Conservation (phyloP, 208 protist genomes). For the Acanthamoeba healyi region DNA sequence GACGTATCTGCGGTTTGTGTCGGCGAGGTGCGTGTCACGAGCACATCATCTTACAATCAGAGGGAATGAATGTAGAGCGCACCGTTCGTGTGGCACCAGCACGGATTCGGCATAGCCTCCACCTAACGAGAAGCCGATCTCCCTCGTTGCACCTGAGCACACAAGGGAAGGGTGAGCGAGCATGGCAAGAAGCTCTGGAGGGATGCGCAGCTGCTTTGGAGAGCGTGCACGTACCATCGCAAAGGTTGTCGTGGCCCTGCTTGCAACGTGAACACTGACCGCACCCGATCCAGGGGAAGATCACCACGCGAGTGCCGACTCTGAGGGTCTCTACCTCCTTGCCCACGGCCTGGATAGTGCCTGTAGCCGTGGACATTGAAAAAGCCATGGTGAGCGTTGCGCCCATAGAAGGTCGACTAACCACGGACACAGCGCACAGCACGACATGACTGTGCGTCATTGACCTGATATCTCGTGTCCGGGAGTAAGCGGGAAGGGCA, state of each 20-base stretch:
- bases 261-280: slow-evolving; percentile 43
- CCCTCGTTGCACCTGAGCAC: slow-evolving; percentile 7
- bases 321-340: neutral
- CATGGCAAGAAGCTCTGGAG: neutral
- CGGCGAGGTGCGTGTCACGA: neutral
- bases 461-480: slow-evolving; percentile 50
- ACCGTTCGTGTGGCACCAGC: slow-evolving; percentile 43
- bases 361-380: no score
- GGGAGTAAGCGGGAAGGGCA: slow-evolving; percentile 27
- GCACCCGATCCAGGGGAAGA: slow-evolving; percentile 64
- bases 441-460: no score
- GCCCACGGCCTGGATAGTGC: slow-evolving; percentile 20
- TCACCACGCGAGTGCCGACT: neutral
- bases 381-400: no score
- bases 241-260: slow-evolving; percentile 47
- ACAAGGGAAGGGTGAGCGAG: neutral
- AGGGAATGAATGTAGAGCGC: neutral
- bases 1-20: slow-evolving; percentile 4
- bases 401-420: no score
- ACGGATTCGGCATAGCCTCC: slow-evolving; percentile 61
- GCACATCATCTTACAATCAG: neutral
- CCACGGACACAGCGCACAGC: no score
- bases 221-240: neutral
- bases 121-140: slow-evolving; percentile 25
- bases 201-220: neutral